Base-by-base conservation (phyloP, 495 filamentous ascomycete genomes). In the Staphylotrichum tortipilum region DNA sequence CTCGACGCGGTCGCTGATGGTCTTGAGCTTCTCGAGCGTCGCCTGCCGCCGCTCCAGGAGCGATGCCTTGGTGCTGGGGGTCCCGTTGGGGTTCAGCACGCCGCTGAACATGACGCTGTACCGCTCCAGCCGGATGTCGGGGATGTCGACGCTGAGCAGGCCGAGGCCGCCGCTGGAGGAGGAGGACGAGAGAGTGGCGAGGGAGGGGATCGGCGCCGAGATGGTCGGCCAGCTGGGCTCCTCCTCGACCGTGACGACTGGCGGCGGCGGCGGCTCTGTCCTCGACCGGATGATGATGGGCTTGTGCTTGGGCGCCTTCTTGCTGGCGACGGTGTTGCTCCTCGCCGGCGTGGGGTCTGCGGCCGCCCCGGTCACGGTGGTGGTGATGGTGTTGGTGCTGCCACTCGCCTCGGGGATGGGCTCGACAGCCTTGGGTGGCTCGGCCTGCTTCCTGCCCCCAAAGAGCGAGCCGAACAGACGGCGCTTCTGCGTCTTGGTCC, bases 91-190 rank as follows among this genome's bases (percentile, higher is more conserved):
- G 64, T 58, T 71, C 42, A 95, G 72, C 8, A 95, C 75, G 36
- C 77, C 81, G 39, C 83, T 78, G 65, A 97, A 97, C 91, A 97
- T 96, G 43, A 97, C 79, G 50, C 88, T 94, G 54, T 95, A 97
- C 19, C 91, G 74, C 61, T 95, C 91, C 74, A 97, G 74, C 44
- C 88, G 73, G 34, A 86, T 75, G 29, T 76, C 73, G 0, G 91
- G 91, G 31, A 97, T 94, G 29, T 92, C 80, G 7, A 96, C 78
- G 47, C 88, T 75, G 29, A 97, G 68, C 12, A 59, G 24, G 22
- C 54, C 48, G 46, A 54, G 28, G 37, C 57, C 23, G 41, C 53
- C 15, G 35, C 45, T 17, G 31, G 45, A 14, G 43, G 44, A 1
- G 41, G 45, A 28, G 6, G 6, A 10, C 26, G 6, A 28, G 26